Conservation (phyloP, 2,329 filamentous ascomycete species). For the Daldinia sp. region DNA sequence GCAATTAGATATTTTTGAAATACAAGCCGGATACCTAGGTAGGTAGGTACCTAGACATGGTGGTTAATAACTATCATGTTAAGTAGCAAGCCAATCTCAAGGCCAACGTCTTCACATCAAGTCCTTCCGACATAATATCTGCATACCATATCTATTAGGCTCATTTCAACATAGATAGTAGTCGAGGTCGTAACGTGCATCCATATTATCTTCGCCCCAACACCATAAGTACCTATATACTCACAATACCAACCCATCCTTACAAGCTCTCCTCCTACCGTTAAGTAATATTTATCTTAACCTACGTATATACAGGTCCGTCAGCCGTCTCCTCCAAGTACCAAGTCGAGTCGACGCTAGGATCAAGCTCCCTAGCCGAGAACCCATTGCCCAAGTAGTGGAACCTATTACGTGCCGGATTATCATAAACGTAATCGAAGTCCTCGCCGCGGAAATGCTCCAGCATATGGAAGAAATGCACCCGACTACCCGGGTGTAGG, state of each 20-base stretch:
- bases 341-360: constrained; percentile 56
- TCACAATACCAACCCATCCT: background rate
- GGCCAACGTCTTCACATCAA: background rate
- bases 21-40: too few species aligned
- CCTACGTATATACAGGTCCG: constrained; percentile 5
- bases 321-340: constrained; percentile 53
- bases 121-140: background rate
- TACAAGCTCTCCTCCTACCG: background rate
- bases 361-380: constrained; percentile 59
- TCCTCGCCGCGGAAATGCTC: constrained; percentile 64
- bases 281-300: background rate
- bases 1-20: too few species aligned
- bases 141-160: background rate
- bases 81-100: background rate
- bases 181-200: constrained; percentile 1
- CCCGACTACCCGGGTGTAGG: constrained; percentile 63
- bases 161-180: background rate
- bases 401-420: constrained; percentile 58
- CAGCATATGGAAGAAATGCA: constrained; percentile 67
- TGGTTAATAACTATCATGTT: too few species aligned
- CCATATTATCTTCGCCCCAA: background rate
- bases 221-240: background rate
- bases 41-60: too few species aligned
- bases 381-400: constrained; percentile 67
- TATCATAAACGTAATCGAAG: constrained; percentile 64